Conservation (phyloP, 441 rosid genomes). For the Syzygium malaccense region DNA sequence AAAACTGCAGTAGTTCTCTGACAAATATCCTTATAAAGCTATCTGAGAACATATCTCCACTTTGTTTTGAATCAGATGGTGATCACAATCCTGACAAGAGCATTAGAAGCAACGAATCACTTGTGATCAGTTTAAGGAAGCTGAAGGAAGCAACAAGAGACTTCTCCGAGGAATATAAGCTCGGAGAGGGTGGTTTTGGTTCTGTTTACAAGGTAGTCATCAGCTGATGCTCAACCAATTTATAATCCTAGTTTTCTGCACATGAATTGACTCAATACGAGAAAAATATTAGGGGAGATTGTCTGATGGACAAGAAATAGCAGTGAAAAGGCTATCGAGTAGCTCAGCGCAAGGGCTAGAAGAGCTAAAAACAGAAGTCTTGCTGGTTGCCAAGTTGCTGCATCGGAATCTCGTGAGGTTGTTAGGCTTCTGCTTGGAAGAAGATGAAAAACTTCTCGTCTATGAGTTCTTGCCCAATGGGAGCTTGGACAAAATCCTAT, state of each 20-base stretch:
- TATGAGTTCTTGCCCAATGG: not conserved
- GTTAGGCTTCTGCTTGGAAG: not conserved
- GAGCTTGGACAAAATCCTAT: not conserved
- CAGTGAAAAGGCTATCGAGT: not conserved
- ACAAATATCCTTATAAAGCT: not conserved
- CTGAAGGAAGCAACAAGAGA: not conserved
- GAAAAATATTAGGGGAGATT: not conserved
- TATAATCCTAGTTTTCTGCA: not conserved
- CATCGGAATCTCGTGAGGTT: not conserved
- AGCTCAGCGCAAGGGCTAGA: not conserved
- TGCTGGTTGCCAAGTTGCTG: not conserved
- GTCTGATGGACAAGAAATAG: not conserved
- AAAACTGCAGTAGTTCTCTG: not conserved
- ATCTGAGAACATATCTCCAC: not conserved
- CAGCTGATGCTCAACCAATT: not conserved
- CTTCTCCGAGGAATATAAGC: not conserved
- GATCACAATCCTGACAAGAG: not conserved
- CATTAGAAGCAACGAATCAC: not conserved
- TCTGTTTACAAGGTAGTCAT: not conserved
- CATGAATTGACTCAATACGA: not conserved
- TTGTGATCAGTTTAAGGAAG: not conserved
- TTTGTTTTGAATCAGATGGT: not conserved
- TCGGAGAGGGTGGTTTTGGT: not conserved
- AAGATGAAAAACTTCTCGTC: not conserved
- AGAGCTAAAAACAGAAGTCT: not conserved